Conservation (phyloP, 768 basidiomycete genomes). For the Lanmaoa pseudosensibilis region DNA sequence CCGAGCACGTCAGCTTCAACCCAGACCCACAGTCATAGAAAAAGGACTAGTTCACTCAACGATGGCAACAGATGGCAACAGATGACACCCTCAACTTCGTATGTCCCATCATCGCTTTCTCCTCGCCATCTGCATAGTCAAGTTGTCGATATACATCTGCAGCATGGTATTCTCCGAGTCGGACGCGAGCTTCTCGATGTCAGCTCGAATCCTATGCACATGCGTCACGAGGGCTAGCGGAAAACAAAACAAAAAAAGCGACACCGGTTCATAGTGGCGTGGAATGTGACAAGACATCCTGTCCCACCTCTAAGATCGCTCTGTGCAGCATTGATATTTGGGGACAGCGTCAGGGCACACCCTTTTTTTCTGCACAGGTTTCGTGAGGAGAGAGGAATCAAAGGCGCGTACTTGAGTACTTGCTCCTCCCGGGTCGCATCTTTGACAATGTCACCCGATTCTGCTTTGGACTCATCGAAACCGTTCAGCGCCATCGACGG, state of each 20-base stretch:
- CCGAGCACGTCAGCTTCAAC: background rate
- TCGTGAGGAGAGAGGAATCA: background rate
- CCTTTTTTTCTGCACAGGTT: background rate
- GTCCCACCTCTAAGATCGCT: constrained; percentile 70
- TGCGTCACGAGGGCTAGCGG: constrained; percentile 61
- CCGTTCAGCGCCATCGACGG: constrained; percentile 46
- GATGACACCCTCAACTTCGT: background rate
- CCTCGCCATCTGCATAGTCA: constrained; percentile 85
- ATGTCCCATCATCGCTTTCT: constrained; percentile 49
- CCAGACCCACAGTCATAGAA: background rate
- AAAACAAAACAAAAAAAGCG: background rate
- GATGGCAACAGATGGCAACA: no score
- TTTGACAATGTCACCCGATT: constrained; percentile 62
- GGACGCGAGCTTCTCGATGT: constrained; percentile 77
- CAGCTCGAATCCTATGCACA: constrained; percentile 68
- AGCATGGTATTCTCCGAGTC: constrained; percentile 81
- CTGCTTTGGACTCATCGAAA: constrained; percentile 40
- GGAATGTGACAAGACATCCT: background rate
- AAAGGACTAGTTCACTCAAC: constrained; percentile 2
- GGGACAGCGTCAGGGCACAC: background rate
- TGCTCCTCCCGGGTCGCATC: constrained; percentile 79
- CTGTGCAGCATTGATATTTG: constrained; percentile 70
- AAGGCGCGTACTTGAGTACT: constrained; percentile 63
- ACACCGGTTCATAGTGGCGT: background rate
- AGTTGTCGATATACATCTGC: constrained; percentile 88